A percentile compares a stretch with the other conserved stretches of the same genome.
Evolutionary conservation across 1,139 yeast genomes (phyloP).

Genomic region (Pichia sp.): DNA sequence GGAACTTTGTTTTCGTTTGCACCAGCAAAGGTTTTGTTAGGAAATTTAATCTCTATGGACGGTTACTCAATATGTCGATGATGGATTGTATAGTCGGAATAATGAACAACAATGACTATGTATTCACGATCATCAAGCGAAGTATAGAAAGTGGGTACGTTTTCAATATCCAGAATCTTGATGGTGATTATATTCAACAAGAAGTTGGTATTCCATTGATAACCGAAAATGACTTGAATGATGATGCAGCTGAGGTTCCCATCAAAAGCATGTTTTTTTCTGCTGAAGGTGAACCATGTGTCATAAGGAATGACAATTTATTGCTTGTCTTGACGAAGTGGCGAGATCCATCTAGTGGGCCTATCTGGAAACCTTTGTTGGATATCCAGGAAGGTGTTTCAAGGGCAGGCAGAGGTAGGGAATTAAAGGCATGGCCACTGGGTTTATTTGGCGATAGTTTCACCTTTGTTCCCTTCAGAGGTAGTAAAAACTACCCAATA

Average conservation of each 20-base stretch:
- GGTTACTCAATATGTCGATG: constrained; percentile 49
- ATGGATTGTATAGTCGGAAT: constrained; percentile 53
- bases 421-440: constrained; percentile 77
- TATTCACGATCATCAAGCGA: constrained; percentile 42
- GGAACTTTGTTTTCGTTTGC: constrained; percentile 38
- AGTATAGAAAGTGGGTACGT: constrained; percentile 32
- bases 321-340: constrained; percentile 68
- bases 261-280: constrained; percentile 76
- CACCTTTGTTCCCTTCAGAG: constrained; percentile 70
- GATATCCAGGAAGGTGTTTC: constrained; percentile 58
- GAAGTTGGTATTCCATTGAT: constrained; percentile 34
- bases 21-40: constrained; percentile 56
- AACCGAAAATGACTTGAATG: constrained; percentile 29
- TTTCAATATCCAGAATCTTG: constrained; percentile 36
- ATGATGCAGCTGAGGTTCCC: constrained; percentile 23
- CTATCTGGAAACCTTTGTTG: constrained; percentile 85
- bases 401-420: constrained; percentile 42
- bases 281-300: constrained; percentile 81
- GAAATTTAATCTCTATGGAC: constrained; percentile 51
- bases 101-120: constrained; percentile 43
- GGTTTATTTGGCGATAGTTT: constrained; percentile 69
- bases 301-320: constrained; percentile 74
- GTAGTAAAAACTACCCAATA: constrained; percentile 45
- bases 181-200: constrained; percentile 37
- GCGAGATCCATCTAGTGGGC: constrained; percentile 64